Evolutionary conservation across 768 basidiomycete species (phyloP), one percentile per base, ranked within the genome.

Genomic region (Hericium rajendrae): DNA sequence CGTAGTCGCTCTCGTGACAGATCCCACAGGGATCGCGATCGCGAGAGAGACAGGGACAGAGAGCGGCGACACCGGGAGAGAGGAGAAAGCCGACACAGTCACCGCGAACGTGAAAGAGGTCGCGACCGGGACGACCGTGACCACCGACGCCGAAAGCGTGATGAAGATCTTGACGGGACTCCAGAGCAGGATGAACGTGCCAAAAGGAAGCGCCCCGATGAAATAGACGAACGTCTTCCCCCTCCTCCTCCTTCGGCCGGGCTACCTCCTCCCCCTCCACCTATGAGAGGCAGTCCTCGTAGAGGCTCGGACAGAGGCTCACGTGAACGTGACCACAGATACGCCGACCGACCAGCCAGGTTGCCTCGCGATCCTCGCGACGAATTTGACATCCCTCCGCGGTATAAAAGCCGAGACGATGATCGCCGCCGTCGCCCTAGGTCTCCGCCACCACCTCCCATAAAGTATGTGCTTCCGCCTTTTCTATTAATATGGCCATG

Each of bases 161-260:
- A 73, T 26, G 86, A 89, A 54, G 81, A 86, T 26, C 74, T 74
- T 0, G 82, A 82, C 18, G 81, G 79, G 58, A 54, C 65, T 28
- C 70, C 68, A 53, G 80, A 81, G 57, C 60, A 60, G 18, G 83
- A 82, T 53, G 80, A 83, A 38, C 80, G 85, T 54, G 71, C 72
- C 51, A 91, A 91, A 68, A 78, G 86, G 67, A 87, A 82, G 70
- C 75, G 75, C 62, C 82, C 85, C 62, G 84, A 81, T 56, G 74
- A 71, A 49, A 70, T 74, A 38, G 73, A 73, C 43, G 71, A 73
- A 26, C 69, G 71, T 60, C 70, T 74, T 50, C 72, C 74, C 55
- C 76, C 79, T 26, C 77, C 77, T 2, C 74, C 76, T 13, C 71
- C 72, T 52, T 75, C 71, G 60, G 79, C 80, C 62, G 80, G 78